Evolutionary conservation across 768 basidiomycete genomes (phyloP).

Genomic region (Boletus bicolor): DNA sequence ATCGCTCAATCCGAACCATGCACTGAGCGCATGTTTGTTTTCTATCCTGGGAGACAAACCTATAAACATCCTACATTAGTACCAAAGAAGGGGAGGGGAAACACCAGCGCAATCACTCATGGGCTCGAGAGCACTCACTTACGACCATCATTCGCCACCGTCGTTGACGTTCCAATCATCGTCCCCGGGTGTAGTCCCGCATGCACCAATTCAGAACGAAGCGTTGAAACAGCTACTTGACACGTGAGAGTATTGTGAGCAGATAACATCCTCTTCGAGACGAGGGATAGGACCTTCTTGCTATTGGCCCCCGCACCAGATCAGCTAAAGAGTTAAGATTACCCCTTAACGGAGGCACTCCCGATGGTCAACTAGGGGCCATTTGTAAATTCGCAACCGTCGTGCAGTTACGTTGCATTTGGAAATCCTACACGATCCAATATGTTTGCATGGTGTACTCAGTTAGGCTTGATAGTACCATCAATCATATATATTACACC

Average conservation of each 20-base stretch:
- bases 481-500: slow-evolving; percentile 45
- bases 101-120: no score
- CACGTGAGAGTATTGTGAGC: not conserved
- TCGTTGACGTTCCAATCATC: no score
- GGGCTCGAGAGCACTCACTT: no score
- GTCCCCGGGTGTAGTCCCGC: no score
- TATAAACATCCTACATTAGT: no score
- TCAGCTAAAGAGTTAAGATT: not conserved
- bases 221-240: not conserved
- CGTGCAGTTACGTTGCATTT: not conserved
- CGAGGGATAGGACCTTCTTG: not conserved
- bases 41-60: no score
- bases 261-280: not conserved
- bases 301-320: not conserved
- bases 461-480: slow-evolving; percentile 30
- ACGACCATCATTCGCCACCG: no score
- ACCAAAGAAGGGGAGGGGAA: no score
- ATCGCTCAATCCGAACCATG: no score
- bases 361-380: not conserved
- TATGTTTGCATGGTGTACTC: not conserved
- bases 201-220: no score
- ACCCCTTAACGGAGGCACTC: not conserved
- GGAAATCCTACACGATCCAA: not conserved
- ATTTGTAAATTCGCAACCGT: not conserved
- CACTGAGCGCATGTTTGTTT: no score